Conservation (phyloP, 768 basidiomycete genomes). For the Psilocybe azurescens region DNA sequence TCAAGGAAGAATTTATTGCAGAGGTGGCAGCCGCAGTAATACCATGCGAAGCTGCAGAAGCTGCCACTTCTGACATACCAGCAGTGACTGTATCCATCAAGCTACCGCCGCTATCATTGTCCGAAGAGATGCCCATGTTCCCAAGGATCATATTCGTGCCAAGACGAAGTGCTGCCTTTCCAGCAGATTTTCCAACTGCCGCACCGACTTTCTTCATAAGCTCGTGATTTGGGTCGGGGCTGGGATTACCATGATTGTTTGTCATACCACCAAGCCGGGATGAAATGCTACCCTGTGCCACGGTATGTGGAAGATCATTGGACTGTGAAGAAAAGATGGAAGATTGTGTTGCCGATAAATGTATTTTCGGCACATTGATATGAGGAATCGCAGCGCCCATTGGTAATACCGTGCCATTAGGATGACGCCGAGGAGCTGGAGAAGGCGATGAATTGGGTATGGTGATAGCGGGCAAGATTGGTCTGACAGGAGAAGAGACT, state of each 20-base stretch:
- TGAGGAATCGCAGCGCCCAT: background rate
- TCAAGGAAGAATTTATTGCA: background rate
- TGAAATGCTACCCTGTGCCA: background rate
- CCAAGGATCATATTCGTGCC: constrained; percentile 11
- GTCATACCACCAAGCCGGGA: too few species aligned
- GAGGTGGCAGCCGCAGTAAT: background rate
- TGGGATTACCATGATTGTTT: background rate
- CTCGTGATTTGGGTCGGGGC: background rate
- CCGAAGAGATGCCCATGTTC: constrained; percentile 7
- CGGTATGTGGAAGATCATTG: background rate
- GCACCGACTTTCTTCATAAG: constrained; percentile 10
- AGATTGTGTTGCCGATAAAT: background rate
- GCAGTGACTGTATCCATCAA: constrained; percentile 1
- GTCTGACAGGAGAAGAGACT: background rate
- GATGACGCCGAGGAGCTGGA: background rate
- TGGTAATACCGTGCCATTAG: background rate
- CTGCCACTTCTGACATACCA: constrained; percentile 3
- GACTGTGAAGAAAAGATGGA: background rate
- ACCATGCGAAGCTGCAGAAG: constrained; percentile 6
- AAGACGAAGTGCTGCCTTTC: constrained; percentile 4
- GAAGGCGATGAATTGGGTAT: background rate
- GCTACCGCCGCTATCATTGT: background rate
- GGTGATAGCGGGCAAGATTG: background rate
- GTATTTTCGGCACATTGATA: background rate
- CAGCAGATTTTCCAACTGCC: constrained; percentile 11